These are phyloP conservation scores for Fusarium fracticaudum DNA, from an alignment of 2,329 filamentous ascomycete genomes.

Conservation along the genomic window DNA sequence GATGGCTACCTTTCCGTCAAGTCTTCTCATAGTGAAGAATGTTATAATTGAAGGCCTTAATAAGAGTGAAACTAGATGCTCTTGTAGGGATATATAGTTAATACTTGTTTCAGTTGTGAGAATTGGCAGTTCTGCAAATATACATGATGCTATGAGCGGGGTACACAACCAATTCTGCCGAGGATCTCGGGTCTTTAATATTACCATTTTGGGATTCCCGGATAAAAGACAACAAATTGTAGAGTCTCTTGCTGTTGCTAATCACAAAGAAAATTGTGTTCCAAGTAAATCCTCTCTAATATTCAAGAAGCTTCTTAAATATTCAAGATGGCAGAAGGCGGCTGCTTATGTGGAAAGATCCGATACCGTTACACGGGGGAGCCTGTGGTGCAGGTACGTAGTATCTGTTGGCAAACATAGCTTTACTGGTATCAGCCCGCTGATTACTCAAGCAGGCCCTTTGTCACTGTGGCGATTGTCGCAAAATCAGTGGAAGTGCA, in stretches of 20 bases:
- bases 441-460: neutral
- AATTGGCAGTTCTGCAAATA: too few relatives aligned
- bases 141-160: neutral
- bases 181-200: neutral
- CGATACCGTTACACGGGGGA: neutral
- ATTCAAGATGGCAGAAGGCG: neutral
- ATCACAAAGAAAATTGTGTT: neutral
- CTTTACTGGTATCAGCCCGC: neutral
- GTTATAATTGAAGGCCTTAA: rapidly evolving
- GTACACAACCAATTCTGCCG: neutral
- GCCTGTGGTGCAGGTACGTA: neutral
- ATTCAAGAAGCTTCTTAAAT: neutral
- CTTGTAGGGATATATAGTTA: neutral
- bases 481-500: neutral
- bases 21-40: neutral
- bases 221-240: neutral
- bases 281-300: neutral
- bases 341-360: neutral
- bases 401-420: neutral
- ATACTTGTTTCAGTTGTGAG: too few relatives aligned
- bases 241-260: neutral
- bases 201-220: neutral
- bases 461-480: neutral
- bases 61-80: neutral
- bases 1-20: neutral